These are phyloP conservation scores for Coniochaeta ligniaria DNA, from an alignment of 2,329 filamentous ascomycete genomes.

Conservation along the genomic window DNA sequence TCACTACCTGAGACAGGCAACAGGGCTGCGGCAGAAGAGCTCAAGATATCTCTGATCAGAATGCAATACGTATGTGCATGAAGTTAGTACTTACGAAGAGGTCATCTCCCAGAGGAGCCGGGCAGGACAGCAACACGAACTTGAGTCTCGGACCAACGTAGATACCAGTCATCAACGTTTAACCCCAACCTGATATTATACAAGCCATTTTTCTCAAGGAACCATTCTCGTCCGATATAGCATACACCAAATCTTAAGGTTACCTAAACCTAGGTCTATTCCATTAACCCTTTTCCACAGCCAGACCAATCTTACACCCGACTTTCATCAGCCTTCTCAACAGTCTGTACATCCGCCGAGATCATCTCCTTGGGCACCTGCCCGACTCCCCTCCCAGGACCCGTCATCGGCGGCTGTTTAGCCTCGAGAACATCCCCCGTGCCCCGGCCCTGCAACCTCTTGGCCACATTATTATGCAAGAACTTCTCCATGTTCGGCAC, in stretches of 20 bases:
- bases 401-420: background rate
- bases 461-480: slow-evolving; percentile 34
- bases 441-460: slow-evolving; percentile 26
- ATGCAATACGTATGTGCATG: too few species aligned
- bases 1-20: background rate
- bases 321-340: background rate
- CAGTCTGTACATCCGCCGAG: background rate
- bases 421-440: background rate
- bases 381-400: background rate
- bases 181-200: too few species aligned
- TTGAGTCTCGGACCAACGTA: too few species aligned
- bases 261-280: too few species aligned
- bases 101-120: too few species aligned
- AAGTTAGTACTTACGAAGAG: too few species aligned
- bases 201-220: background rate
- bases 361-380: background rate
- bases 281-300: background rate
- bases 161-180: too few species aligned
- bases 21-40: too few species aligned
- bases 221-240: background rate
- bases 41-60: too few species aligned
- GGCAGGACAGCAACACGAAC: too few species aligned
- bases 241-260: background rate
- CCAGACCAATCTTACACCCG: background rate
- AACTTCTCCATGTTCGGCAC: slow-evolving; percentile 34